A percentile compares a stretch with the other conserved stretches of the same genome.
Evolutionary conservation across 179 eudicot species (phyloP).

Genomic region (Silene vulgaris): DNA sequence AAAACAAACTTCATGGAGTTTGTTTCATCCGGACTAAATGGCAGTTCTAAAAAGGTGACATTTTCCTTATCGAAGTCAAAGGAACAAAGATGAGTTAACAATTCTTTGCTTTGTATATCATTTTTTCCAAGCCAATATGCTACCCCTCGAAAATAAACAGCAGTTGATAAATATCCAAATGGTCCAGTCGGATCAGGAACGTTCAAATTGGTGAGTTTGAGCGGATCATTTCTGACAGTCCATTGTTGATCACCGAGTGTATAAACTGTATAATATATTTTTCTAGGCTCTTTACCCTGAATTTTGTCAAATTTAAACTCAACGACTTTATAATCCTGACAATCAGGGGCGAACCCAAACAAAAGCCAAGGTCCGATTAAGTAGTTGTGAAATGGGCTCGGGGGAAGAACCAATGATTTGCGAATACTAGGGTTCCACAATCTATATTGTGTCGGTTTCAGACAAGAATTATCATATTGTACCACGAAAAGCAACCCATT

Average conservation of each 20-base stretch:
- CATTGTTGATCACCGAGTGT: background rate
- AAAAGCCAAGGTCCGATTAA: background rate
- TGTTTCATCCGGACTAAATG: background rate
- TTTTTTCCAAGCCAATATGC: background rate
- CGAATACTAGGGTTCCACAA: conserved; percentile 6
- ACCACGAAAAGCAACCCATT: background rate
- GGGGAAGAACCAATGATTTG: background rate
- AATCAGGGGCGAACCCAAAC: background rate
- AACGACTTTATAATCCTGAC: background rate
- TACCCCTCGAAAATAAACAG: background rate
- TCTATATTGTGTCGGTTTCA: no score
- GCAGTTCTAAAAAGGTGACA: background rate
- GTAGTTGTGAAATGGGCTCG: background rate
- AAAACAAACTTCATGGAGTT: no score
- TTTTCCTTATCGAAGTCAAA: background rate
- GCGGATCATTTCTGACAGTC: background rate
- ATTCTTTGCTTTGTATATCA: background rate
- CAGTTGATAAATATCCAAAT: background rate
- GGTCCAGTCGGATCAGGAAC: no score
- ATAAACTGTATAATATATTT: background rate
- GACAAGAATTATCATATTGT: no score
- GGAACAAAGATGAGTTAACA: background rate
- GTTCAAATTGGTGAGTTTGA: no score
- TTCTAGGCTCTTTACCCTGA: background rate
- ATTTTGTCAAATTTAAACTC: background rate